These are phyloP conservation scores for Fibroporia radiculosa DNA, from an alignment of 768 basidiomycete species.

Conservation along the genomic window DNA sequence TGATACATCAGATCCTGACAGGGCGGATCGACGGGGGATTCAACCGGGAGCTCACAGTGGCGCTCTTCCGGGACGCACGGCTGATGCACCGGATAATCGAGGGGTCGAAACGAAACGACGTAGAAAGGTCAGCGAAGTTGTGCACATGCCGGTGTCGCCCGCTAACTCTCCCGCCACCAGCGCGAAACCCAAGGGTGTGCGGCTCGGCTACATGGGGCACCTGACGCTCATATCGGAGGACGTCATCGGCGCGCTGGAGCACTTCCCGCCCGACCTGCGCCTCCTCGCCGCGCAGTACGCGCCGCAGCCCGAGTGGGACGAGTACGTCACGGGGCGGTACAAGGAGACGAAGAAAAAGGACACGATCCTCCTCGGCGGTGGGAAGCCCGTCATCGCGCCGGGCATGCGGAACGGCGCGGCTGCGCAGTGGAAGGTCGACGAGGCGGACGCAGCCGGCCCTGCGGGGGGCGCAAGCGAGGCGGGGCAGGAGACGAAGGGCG, in stretches of 20 bases:
- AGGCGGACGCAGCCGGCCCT: constrained; percentile 26
- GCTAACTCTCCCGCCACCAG: constrained; percentile 28
- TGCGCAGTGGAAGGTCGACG: constrained; percentile 65
- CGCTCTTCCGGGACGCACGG: constrained; percentile 79
- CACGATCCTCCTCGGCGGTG: constrained; percentile 74
- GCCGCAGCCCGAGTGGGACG: constrained; percentile 80
- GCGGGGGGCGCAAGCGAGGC: constrained; percentile 9
- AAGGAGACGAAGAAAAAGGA: constrained; percentile 83
- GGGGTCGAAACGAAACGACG: constrained; percentile 75
- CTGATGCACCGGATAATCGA: constrained; percentile 84
- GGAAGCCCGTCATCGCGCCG: constrained; percentile 56
- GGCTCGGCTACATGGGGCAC: constrained; percentile 96
- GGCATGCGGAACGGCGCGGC: constrained; percentile 58
- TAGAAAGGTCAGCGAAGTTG: constrained; percentile 47
- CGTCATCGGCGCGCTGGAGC: constrained; percentile 80
- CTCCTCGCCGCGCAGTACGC: constrained; percentile 56
- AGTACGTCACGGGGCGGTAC: constrained; percentile 81
- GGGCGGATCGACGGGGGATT: constrained; percentile 76
- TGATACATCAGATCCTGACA: constrained; percentile 91
- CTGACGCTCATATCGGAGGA: constrained; percentile 93
- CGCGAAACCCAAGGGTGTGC: constrained; percentile 64
- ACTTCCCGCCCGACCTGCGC: constrained; percentile 76
- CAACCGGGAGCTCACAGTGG: constrained; percentile 77
- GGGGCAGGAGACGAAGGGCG: constrained; percentile 35
- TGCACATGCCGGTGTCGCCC: neutral